Percentiles rank a stretch among this genome's conserved stretches.
Evolutionary conservation across 1,139 yeast genomes (phyloP).

Genomic region (Scheffersomyces segobiensis): DNA sequence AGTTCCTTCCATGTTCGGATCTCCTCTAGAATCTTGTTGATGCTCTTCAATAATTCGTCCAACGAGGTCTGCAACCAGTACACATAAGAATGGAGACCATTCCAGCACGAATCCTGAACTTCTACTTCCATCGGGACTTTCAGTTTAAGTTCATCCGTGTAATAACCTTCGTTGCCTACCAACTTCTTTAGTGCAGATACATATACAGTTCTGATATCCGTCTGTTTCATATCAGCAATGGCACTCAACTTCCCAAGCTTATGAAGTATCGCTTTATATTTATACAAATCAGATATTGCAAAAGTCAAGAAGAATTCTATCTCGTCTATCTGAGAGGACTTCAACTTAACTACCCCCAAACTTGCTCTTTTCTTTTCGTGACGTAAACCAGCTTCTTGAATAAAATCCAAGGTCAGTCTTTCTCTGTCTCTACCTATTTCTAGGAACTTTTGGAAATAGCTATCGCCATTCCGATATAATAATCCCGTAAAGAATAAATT

Average conservation of each 20-base stretch:
- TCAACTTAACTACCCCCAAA: constrained; percentile 26
- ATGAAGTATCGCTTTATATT: constrained; percentile 29
- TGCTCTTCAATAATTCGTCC: constrained; percentile 38
- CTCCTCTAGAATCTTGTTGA: constrained; percentile 37
- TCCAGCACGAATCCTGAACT: neutral
- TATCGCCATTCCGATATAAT: constrained; percentile 26
- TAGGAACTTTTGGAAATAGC: constrained; percentile 46
- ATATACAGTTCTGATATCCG: constrained; percentile 36
- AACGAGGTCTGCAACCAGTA: constrained; percentile 32
- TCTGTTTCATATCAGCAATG: constrained; percentile 43
- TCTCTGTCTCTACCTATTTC: constrained; percentile 8
- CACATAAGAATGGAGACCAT: constrained; percentile 19
- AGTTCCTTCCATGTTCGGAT: constrained; percentile 56
- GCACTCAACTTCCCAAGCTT: constrained; percentile 44
- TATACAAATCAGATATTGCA: constrained; percentile 48
- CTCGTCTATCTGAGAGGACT: constrained; percentile 38
- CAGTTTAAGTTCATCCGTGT: neutral
- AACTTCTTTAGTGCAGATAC: neutral
- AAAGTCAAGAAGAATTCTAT: constrained; percentile 58
- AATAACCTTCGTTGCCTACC: neutral
- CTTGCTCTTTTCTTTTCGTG: constrained; percentile 18
- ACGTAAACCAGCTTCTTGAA: constrained; percentile 23
- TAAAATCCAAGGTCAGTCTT: constrained; percentile 34
- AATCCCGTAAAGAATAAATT: constrained; percentile 48
- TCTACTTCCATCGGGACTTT: neutral